Conservation (phyloP, 2,329 filamentous ascomycete genomes). For the Orbilia javanica region DNA sequence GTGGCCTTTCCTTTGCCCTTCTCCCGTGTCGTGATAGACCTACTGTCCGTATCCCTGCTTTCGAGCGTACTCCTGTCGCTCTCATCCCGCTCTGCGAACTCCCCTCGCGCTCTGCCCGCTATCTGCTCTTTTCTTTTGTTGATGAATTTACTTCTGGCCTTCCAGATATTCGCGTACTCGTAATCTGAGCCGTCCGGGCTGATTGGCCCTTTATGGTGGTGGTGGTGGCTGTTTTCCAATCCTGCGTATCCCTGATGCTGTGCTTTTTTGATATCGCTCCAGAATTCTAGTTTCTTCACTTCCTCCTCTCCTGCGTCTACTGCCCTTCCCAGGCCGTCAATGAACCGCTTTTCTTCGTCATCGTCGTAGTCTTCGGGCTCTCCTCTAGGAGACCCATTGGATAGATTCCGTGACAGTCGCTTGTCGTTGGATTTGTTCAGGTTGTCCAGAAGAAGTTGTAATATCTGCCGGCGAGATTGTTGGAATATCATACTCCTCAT, state of each 20-base stretch:
- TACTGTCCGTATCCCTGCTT: conserved; percentile 33
- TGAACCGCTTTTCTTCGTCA: conserved; percentile 66
- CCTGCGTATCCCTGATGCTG: conserved; percentile 46
- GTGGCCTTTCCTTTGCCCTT: conserved; percentile 49
- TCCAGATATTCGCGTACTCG: conserved; percentile 51
- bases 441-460: conserved; percentile 76
- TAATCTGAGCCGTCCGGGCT: conserved; percentile 40
- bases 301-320: conserved; percentile 82
- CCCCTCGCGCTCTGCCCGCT: conserved; percentile 40
- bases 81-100: conserved; percentile 46
- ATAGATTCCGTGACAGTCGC: conserved; percentile 59
- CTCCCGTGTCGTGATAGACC: conserved; percentile 18
- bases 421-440: conserved; percentile 65
- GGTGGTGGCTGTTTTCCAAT: conserved; percentile 28
- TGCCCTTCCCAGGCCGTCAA: conserved; percentile 79
- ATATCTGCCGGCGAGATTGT: conserved; percentile 81
- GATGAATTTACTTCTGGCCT: conserved; percentile 36
- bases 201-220: background rate
- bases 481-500: conserved; percentile 92
- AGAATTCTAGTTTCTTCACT: conserved; percentile 84
- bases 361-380: conserved; percentile 66
- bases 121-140: conserved; percentile 52
- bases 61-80: conserved; percentile 44
- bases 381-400: conserved; percentile 63
- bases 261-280: conserved; percentile 81